phyloP scores from a whole-genome alignment of 441 rosid genomes.

The Arabidopsis hybrid region DNA sequence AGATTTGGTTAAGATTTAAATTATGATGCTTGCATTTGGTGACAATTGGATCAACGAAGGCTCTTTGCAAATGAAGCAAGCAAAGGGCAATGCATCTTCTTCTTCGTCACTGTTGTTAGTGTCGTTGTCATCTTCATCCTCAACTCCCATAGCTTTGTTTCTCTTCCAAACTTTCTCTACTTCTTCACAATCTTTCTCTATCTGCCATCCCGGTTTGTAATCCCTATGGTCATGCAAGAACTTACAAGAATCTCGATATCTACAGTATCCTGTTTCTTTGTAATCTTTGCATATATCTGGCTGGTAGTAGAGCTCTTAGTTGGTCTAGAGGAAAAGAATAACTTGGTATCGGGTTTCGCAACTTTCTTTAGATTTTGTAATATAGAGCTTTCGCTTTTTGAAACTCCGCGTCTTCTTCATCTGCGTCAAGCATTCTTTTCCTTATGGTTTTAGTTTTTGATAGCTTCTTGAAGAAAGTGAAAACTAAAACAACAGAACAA shows the following conservation, averaged over 20 bases:
- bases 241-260: slow-evolving; percentile 89
- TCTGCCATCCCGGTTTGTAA: no score
- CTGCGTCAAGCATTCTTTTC: slow-evolving; percentile 64
- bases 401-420: slow-evolving; percentile 67
- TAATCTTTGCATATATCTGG: slow-evolving; percentile 96
- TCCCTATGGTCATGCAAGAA: no score
- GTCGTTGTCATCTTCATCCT: slow-evolving; percentile 58
- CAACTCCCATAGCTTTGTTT: slow-evolving; percentile 58
- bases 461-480: slow-evolving; percentile 85
- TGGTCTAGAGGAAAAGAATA: slow-evolving; percentile 72
- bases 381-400: slow-evolving; percentile 52
- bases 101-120: slow-evolving; percentile 53
- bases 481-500: slow-evolving; percentile 54
- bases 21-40: slow-evolving; percentile 78
- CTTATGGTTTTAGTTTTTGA: slow-evolving; percentile 74
- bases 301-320: slow-evolving; percentile 60
- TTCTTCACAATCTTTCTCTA: slow-evolving; percentile 92
- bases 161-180: slow-evolving; percentile 79
- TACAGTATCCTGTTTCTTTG: slow-evolving; percentile 95
- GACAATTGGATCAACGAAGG: slow-evolving; percentile 83
- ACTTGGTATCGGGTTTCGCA: slow-evolving; percentile 60
- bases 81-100: slow-evolving; percentile 74
- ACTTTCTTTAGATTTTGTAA: slow-evolving; percentile 60
- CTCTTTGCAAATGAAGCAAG: slow-evolving; percentile 86
- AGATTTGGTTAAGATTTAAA: no score